Evolutionary conservation across 495 filamentous ascomycete species (phyloP).

Genomic region (Penicillium malachiteum): DNA sequence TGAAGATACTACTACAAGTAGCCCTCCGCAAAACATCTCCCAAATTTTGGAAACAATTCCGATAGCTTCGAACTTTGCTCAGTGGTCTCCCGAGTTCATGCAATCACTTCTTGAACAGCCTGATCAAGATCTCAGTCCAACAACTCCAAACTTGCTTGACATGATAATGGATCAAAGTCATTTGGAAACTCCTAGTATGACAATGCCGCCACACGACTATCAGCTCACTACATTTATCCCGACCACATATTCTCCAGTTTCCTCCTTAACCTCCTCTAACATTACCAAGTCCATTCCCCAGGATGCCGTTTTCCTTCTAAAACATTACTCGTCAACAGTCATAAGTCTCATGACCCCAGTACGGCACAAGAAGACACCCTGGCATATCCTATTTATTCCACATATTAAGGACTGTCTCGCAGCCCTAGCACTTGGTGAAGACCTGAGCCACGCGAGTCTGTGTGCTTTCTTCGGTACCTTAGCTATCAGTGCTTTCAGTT

Average conservation of each 20-base stretch:
- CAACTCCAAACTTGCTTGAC: conserved; percentile 8
- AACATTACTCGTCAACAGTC: conserved; percentile 19
- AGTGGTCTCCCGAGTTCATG: conserved; percentile 14
- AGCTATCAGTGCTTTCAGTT: conserved; percentile 24
- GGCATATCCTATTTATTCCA: conserved; percentile 26
- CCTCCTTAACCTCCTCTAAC: conserved; percentile 1
- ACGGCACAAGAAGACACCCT: conserved; percentile 23
- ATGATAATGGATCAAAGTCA: conserved; percentile 3
- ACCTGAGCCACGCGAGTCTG: conserved; percentile 18
- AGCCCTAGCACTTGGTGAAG: conserved; percentile 21
- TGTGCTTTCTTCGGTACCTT: conserved; percentile 23
- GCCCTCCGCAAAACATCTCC: conserved; percentile 6
- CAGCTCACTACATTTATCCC: conserved; percentile 1
- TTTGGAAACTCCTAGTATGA: background rate
- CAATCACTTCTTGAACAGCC: conserved; percentile 14
- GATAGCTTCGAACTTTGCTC: background rate
- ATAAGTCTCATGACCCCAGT: conserved; percentile 24
- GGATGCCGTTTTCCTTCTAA: conserved; percentile 24
- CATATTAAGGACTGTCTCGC: conserved; percentile 24
- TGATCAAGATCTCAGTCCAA: conserved; percentile 1
- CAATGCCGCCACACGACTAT: background rate
- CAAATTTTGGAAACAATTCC: background rate
- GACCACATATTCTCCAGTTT: conserved; percentile 1
- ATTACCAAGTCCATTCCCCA: conserved; percentile 11
- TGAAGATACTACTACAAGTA: conserved; percentile 1